Evolutionary conservation across 345 rosid species (phyloP).

Genomic region (Camelina laxa): DNA sequence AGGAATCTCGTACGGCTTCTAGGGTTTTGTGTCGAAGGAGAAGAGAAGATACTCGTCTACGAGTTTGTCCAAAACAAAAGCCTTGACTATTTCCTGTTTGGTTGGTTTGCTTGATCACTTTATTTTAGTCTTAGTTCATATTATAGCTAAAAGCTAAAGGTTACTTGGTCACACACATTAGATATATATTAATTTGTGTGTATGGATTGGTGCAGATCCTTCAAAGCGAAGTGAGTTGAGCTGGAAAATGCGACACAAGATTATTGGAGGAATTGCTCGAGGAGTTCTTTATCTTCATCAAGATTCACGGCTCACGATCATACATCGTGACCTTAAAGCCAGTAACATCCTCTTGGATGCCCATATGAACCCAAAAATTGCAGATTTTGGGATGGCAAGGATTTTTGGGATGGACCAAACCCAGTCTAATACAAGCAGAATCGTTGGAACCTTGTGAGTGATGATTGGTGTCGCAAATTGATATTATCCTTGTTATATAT

Average conservation of each 20-base stretch:
- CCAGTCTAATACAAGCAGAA: background rate
- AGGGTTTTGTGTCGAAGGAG: background rate
- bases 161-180: background rate
- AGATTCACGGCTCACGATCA: background rate
- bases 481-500: background rate
- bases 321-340: background rate
- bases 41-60: background rate
- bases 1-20: background rate
- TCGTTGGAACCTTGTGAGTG: background rate
- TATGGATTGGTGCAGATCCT: background rate
- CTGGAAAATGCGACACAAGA: background rate
- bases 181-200: background rate
- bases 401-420: background rate
- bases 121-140: background rate
- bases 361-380: background rate
- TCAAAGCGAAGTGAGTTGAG: background rate
- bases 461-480: background rate
- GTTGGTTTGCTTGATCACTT: background rate
- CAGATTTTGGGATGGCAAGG: background rate
- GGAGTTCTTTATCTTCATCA: conserved; percentile 3
- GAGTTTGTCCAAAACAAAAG: background rate
- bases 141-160: background rate
- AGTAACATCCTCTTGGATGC: background rate
- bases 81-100: background rate
- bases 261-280: background rate